A percentile compares a stretch with the other conserved stretches of the same genome.
Conservation (phyloP, 2,329 filamentous ascomycete genomes). For the Aspergillus ochraceus region DNA sequence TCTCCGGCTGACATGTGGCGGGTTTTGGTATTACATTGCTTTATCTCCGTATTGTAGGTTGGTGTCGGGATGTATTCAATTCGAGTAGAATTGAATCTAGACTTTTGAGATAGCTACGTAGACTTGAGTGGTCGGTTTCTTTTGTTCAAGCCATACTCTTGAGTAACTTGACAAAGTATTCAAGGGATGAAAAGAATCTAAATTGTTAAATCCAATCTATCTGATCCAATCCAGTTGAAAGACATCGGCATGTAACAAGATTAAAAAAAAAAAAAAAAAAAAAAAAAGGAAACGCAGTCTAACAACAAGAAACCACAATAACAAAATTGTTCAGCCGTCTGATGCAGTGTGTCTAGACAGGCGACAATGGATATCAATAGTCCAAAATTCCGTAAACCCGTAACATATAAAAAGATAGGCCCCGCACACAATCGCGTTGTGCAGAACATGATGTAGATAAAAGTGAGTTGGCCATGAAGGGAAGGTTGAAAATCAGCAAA, state of each 20-base stretch:
- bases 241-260: slow-evolving; percentile 3
- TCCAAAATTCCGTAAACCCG: slow-evolving; percentile 20
- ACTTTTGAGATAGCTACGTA: no score
- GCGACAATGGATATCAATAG: slow-evolving; percentile 26
- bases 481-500: slow-evolving; percentile 10
- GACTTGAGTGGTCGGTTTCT: no score
- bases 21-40: neutral
- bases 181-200: neutral
- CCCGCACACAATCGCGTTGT: slow-evolving; percentile 8
- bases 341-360: slow-evolving; percentile 1
- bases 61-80: no score
- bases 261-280: neutral
- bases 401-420: slow-evolving; percentile 5
- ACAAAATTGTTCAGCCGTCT: slow-evolving; percentile 1
- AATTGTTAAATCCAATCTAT: neutral
- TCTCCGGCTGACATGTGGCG: neutral
- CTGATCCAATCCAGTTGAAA: slow-evolving; percentile 5
- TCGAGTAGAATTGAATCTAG: no score
- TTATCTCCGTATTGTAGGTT: no score
- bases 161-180: no score
- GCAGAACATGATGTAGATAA: slow-evolving; percentile 4
- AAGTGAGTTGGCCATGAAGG: neutral
- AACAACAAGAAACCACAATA: slow-evolving; percentile 3
- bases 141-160: no score
- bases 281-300: slow-evolving; percentile 10